Percentiles rank a stretch among this genome's conserved stretches.
These are phyloP conservation scores for Boletus reticulatus DNA, from an alignment of 768 basidiomycete species.

Conservation along the genomic window DNA sequence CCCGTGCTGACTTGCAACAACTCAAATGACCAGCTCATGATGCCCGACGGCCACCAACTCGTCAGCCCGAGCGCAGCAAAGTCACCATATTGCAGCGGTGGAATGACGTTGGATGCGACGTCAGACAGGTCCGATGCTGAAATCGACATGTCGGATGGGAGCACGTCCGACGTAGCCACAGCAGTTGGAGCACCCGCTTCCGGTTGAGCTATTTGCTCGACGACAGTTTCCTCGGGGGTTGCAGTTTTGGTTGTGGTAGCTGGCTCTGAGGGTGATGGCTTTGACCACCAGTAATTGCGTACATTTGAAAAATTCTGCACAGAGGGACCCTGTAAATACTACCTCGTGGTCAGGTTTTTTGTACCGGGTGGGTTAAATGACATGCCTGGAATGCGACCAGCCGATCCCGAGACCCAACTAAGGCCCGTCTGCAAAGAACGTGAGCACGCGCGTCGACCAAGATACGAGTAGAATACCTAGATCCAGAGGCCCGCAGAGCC, in stretches of 20 bases:
- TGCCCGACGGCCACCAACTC: constrained; percentile 65
- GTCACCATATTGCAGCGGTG: constrained; percentile 69
- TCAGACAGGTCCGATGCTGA: constrained; percentile 17
- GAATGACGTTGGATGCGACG: constrained; percentile 27
- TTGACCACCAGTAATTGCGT: constrained; percentile 35
- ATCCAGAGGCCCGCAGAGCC: constrained; percentile 18
- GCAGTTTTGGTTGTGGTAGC: background rate
- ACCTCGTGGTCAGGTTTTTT: constrained; percentile 1
- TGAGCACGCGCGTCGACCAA: constrained; percentile 9
- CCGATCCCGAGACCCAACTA: constrained; percentile 8
- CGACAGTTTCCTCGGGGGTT: background rate
- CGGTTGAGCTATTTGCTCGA: background rate
- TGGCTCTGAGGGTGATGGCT: constrained; percentile 14
- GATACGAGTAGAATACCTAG: constrained; percentile 15
- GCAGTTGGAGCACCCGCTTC: constrained; percentile 2
- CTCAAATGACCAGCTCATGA: constrained; percentile 64
- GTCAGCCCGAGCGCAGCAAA: constrained; percentile 65
- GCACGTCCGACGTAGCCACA: constrained; percentile 1
- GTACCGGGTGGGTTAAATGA: background rate
- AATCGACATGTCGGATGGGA: constrained; percentile 3
- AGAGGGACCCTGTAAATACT: constrained; percentile 8
- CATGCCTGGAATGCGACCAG: constrained; percentile 21
- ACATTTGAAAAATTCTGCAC: constrained; percentile 12
- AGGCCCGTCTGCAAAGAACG: constrained; percentile 12
- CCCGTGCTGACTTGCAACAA: constrained; percentile 65